Conservation (phyloP, 139 green algal species). For the Asterochloris erici region DNA sequence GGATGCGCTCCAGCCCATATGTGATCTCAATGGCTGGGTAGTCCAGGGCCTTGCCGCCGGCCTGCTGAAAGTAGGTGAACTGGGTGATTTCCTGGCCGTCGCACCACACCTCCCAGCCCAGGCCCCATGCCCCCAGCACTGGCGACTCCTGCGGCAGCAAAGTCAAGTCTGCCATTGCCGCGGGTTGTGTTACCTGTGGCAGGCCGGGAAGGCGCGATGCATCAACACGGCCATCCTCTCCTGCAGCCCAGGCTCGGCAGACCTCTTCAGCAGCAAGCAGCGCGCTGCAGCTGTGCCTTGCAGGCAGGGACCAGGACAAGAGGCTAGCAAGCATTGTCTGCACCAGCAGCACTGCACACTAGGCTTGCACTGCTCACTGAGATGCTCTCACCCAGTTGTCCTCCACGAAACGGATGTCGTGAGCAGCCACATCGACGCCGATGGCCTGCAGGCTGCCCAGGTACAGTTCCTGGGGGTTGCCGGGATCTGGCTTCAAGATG, state of each 20-base stretch:
- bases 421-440: constrained; percentile 79
- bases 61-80: constrained; percentile 98
- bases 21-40: constrained; percentile 96
- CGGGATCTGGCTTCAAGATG: constrained; percentile 98
- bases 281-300: no score
- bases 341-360: not conserved
- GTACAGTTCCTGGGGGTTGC: constrained; percentile 97
- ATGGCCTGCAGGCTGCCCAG: constrained; percentile 85
- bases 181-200: no score
- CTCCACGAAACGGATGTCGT: constrained; percentile 97
- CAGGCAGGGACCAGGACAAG: no score
- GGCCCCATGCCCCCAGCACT: constrained; percentile 93
- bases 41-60: constrained; percentile 66
- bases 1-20: constrained; percentile 97
- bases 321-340: not conserved
- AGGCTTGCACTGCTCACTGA: not conserved
- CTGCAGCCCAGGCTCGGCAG: no score
- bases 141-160: constrained; percentile 82
- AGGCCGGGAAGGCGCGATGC: no score
- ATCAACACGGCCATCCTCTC: no score
- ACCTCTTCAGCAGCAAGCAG: no score
- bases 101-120: constrained; percentile 89
- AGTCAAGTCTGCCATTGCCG: not conserved
- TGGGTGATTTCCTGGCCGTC: constrained; percentile 43
- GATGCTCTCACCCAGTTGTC: constrained; percentile 95